These are phyloP conservation scores for Zygnema circumcarinatum DNA, from an alignment of 139 green algal genomes.

Conservation along the genomic window DNA sequence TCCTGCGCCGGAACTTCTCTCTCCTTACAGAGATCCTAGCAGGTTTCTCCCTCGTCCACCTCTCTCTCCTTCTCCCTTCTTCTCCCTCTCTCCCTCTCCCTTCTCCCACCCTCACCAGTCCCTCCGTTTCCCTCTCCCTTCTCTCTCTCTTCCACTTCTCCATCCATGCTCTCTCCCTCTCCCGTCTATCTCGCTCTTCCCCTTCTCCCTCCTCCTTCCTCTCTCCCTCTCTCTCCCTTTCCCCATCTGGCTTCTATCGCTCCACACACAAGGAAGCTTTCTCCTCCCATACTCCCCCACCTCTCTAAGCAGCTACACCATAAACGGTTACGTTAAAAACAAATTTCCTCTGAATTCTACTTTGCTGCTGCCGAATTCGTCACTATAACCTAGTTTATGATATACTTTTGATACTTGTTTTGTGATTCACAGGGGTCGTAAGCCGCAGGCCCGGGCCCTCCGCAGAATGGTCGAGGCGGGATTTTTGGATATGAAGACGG, in stretches of 20 bases:
- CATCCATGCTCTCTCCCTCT: background rate
- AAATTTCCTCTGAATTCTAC: too few species aligned
- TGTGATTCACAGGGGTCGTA: conserved; percentile 55
- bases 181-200: background rate
- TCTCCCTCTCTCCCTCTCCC: background rate
- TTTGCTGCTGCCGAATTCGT: too few species aligned
- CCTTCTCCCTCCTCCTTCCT: background rate
- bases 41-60: conserved; percentile 10
- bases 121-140: conserved; percentile 5
- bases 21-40: conserved; percentile 64
- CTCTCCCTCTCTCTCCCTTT: background rate
- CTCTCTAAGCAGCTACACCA: too few species aligned
- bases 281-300: too few species aligned
- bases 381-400: too few species aligned
- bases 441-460: conserved; percentile 56
- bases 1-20: conserved; percentile 69
- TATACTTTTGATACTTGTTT: too few species aligned
- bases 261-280: too few species aligned
- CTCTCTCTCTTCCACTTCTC: background rate
- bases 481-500: conserved; percentile 51
- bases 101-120: background rate
- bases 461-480: conserved; percentile 60
- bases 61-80: background rate
- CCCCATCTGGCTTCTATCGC: background rate
- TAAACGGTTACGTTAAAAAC: too few species aligned